These are phyloP conservation scores for Trichoderma semiorbis DNA, from an alignment of 2,329 filamentous ascomycete species.

Conservation along the genomic window DNA sequence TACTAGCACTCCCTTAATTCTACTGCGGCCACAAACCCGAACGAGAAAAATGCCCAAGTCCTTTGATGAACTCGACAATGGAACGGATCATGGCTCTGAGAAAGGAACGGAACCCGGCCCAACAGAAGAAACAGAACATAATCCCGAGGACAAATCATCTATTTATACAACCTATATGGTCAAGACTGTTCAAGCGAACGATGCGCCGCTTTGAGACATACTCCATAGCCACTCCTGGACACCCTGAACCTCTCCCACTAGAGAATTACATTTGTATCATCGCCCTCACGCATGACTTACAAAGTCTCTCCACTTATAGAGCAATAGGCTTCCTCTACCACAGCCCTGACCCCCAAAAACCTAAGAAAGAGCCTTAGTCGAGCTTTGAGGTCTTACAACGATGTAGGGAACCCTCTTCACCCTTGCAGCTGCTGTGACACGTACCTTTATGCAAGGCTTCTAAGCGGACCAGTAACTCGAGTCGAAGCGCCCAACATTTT, in stretches of 20 bases:
- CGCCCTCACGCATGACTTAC: too few species aligned
- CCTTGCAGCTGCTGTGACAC: neutral
- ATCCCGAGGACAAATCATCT: neutral
- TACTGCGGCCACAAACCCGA: neutral
- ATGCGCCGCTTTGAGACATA: neutral
- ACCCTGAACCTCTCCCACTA: neutral
- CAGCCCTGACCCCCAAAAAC: too few species aligned
- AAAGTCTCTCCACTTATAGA: too few species aligned
- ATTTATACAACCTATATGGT: neutral
- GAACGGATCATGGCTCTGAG: neutral
- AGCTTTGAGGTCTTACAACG: too few species aligned
- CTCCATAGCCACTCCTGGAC: neutral
- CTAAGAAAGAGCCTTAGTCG: too few species aligned
- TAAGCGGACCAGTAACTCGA: neutral
- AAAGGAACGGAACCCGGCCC: too few species aligned
- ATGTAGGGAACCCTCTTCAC: neutral
- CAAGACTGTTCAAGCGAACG: neutral
- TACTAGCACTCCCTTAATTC: neutral
- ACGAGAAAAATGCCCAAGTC: neutral
- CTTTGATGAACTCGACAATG: neutral
- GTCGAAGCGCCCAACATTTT: neutral
- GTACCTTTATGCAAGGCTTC: neutral
- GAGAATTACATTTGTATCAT: too few species aligned
- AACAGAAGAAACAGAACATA: too few species aligned
- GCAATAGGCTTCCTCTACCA: too few species aligned